Percentiles rank a stretch among this genome's conserved stretches.
These are phyloP conservation scores for Antitrichia curtipendula DNA, from an alignment of 225 moss, liverwort and hornwort genomes.

Conservation along the genomic window DNA sequence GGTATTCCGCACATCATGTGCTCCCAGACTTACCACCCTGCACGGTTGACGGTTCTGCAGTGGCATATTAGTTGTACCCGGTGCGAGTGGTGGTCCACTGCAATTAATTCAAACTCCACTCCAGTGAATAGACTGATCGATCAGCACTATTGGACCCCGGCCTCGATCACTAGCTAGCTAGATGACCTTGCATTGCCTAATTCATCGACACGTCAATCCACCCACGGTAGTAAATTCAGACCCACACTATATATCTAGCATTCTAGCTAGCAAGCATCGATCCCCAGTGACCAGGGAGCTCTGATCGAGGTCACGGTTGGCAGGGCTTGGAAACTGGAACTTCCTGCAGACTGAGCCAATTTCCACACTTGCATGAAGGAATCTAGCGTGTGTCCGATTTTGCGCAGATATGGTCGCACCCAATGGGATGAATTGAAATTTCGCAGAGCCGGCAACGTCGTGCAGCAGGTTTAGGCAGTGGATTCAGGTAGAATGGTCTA, in stretches of 20 bases:
- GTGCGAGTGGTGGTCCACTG: background rate
- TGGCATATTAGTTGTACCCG: background rate
- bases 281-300: background rate
- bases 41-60: background rate
- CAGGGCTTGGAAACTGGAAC: background rate
- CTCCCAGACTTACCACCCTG: background rate
- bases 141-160: background rate
- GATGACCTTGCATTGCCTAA: background rate
- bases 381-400: conserved; percentile 6
- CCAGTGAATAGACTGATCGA: background rate
- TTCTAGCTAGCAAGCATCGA: background rate
- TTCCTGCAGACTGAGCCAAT: background rate
- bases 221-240: background rate
- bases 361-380: background rate
- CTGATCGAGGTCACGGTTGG: background rate
- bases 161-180: background rate
- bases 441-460: background rate
- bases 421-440: background rate
- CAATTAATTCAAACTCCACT: background rate
- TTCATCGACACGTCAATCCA: background rate
- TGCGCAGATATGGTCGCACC: background rate
- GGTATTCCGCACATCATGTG: background rate
- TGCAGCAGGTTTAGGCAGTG: background rate
- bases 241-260: background rate
- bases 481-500: background rate